Conservation (phyloP, 345 rosid genomes). For the Cardamine chenopodiifolia region DNA sequence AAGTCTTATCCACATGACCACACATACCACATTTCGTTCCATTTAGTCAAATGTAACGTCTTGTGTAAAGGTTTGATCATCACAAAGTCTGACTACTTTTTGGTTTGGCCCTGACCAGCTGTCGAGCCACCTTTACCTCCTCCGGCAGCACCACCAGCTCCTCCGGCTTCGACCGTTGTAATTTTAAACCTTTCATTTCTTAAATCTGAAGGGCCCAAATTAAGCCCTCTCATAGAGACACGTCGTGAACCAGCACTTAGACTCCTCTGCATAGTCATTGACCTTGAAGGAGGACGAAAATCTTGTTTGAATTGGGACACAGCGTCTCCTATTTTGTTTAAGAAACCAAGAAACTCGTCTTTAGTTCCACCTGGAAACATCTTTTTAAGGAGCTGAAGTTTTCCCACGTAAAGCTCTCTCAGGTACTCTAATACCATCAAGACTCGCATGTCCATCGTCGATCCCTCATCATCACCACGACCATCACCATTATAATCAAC, state of each 20-base stretch:
- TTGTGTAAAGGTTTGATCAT: conserved; percentile 18
- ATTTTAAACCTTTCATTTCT: conserved; percentile 38
- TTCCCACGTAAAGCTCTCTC: conserved; percentile 45
- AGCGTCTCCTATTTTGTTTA: conserved; percentile 37
- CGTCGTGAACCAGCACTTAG: conserved; percentile 26
- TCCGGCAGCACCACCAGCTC: conserved; percentile 26
- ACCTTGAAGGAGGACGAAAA: conserved; percentile 22
- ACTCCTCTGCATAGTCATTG: conserved; percentile 39
- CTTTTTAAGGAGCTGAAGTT: conserved; percentile 33
- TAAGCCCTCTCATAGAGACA: conserved; percentile 20
- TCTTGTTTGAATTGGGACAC: conserved; percentile 37
- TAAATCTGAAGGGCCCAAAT: conserved; percentile 2
- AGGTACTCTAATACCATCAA: conserved; percentile 41
- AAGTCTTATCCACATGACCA: neutral
- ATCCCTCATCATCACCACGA: neutral
- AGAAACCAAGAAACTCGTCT: conserved; percentile 43
- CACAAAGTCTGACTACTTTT: conserved; percentile 29
- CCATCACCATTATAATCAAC: neutral
- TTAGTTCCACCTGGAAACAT: conserved; percentile 41
- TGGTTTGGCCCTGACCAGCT: conserved; percentile 39
- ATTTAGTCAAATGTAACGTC: conserved; percentile 5
- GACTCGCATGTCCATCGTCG: conserved; percentile 35
- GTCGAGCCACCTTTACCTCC: conserved; percentile 35
- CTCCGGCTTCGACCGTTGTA: conserved; percentile 25
- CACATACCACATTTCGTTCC: conserved; percentile 10